These are phyloP conservation scores for Raffaelea ambrosiae DNA, from an alignment of 2,329 filamentous ascomycete genomes.

Conservation along the genomic window DNA sequence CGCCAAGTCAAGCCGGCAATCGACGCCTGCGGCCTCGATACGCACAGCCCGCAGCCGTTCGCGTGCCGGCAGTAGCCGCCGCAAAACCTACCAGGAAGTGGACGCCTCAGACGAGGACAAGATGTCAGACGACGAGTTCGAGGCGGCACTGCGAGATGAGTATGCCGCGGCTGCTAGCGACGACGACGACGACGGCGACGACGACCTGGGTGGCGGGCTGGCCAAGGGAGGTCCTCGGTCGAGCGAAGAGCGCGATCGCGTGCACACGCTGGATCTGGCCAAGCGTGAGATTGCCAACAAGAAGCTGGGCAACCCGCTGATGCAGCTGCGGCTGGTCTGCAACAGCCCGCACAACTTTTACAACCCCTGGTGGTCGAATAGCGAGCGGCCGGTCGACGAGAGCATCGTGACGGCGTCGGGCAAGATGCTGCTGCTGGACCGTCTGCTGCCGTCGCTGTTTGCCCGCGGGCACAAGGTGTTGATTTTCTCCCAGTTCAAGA, in stretches of 20 bases:
- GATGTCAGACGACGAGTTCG: constrained; percentile 77
- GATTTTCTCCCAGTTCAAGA: constrained; percentile 95
- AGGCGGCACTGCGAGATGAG: constrained; percentile 64
- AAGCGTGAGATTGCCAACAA: constrained; percentile 85
- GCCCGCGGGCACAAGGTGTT: constrained; percentile 75
- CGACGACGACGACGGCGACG: constrained; percentile 25
- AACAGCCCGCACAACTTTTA: constrained; percentile 97
- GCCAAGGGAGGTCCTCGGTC: neutral
- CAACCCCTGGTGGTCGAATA: constrained; percentile 67
- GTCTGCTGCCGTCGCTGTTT: constrained; percentile 70
- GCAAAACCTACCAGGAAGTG: constrained; percentile 41
- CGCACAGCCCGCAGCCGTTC: constrained; percentile 32
- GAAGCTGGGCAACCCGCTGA: constrained; percentile 85
- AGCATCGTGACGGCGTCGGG: constrained; percentile 79
- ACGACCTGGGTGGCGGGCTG: neutral
- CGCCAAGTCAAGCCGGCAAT: constrained; percentile 62
- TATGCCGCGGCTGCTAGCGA: constrained; percentile 27
- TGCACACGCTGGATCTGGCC: constrained; percentile 64
- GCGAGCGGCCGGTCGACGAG: constrained; percentile 60
- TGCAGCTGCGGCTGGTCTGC: constrained; percentile 86
- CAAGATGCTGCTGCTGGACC: constrained; percentile 92
- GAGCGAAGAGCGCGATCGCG: constrained; percentile 50
- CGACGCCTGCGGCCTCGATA: constrained; percentile 54
- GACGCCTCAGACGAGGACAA: constrained; percentile 51
- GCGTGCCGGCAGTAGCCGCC: constrained; percentile 37